Percentiles rank a stretch among this genome's conserved stretches.
These are phyloP conservation scores for Gracilaria gracilis DNA, from an alignment of 23 red algal species.

Conservation along the genomic window DNA sequence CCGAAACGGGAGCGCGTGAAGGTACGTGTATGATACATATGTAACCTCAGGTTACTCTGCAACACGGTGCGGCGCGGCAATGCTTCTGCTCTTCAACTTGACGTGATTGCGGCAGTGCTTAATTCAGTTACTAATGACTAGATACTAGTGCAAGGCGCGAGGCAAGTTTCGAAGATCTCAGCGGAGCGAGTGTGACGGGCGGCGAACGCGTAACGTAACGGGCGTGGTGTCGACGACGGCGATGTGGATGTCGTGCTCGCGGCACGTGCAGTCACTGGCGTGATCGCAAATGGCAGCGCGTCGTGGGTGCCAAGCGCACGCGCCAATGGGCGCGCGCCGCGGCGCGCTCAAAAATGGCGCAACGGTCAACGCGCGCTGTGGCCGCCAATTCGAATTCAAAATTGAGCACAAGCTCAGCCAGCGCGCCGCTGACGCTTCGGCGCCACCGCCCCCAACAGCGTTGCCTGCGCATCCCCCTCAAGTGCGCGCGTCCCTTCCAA, in stretches of 20 bases:
- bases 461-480: background rate
- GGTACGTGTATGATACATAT: background rate
- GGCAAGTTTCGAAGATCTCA: too few relatives aligned
- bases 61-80: too few relatives aligned
- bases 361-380: constrained; percentile 6
- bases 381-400: constrained; percentile 14
- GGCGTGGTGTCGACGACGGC: background rate
- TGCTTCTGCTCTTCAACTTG: background rate
- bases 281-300: background rate
- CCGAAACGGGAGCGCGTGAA: background rate
- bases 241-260: constrained; percentile 13
- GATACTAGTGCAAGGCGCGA: too few relatives aligned
- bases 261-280: background rate
- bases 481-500: constrained; percentile 7
- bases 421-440: background rate
- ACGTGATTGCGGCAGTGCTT: background rate
- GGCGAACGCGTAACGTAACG: background rate
- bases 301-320: too few relatives aligned
- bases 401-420: background rate
- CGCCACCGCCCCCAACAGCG: background rate
- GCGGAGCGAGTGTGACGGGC: background rate
- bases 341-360: background rate
- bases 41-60: too few relatives aligned
- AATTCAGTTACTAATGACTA: too few relatives aligned
- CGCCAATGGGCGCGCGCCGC: too few relatives aligned